Evolutionary conservation across 495 filamentous ascomycete species (phyloP).

Genomic region (Clavariopsis aquatica): DNA sequence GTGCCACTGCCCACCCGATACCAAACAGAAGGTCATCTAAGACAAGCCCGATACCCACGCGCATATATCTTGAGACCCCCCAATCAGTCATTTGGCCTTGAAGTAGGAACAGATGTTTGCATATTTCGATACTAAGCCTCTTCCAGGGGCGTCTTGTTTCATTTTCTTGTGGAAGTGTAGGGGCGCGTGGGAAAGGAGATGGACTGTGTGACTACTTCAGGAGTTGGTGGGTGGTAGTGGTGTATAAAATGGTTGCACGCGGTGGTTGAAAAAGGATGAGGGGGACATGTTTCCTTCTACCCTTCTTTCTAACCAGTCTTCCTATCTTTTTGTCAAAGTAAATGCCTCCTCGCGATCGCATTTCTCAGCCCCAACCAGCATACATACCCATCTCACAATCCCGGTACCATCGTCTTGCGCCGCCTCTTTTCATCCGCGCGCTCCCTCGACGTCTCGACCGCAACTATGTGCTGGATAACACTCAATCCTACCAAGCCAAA

Average conservation of each 20-base stretch:
- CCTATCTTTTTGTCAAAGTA: background rate
- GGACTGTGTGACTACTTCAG: background rate
- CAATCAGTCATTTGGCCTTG: slow-evolving; percentile 8
- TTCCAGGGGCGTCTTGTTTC: background rate
- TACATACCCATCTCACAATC: slow-evolving; percentile 3
- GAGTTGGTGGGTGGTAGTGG: background rate
- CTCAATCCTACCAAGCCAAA: slow-evolving; percentile 15
- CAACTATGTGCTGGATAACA: slow-evolving; percentile 33
- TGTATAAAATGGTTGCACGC: background rate
- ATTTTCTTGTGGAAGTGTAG: background rate
- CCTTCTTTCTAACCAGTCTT: background rate
- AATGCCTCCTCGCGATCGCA: slow-evolving; percentile 6
- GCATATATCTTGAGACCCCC: background rate
- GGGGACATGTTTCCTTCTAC: background rate
- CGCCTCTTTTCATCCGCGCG: background rate
- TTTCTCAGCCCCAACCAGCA: background rate
- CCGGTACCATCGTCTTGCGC: slow-evolving; percentile 6
- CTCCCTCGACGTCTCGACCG: background rate
- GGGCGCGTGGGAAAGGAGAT: slow-evolving; percentile 2
- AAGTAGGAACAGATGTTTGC: slow-evolving; percentile 17
- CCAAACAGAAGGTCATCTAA: background rate
- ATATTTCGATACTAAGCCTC: background rate
- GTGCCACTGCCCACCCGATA: background rate
- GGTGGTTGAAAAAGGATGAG: background rate
- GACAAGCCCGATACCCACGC: slow-evolving; percentile 2